Evolutionary conservation across 2,329 filamentous ascomycete species (phyloP).

Genomic region (Alternaria incomplexa): DNA sequence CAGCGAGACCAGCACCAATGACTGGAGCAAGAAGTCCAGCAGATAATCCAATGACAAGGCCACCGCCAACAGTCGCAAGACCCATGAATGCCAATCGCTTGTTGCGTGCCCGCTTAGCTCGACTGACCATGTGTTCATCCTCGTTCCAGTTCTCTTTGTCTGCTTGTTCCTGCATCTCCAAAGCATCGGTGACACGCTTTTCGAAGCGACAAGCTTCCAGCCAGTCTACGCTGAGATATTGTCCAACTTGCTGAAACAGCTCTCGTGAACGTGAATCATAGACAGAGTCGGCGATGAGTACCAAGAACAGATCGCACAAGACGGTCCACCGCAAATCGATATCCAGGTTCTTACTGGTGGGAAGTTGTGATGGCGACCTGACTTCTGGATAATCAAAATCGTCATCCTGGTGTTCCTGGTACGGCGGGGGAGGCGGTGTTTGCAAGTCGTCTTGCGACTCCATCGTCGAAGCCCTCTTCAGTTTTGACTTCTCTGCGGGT

Average conservation of each 20-base stretch:
- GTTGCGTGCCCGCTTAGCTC: constrained; percentile 81
- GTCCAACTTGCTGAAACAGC: constrained; percentile 81
- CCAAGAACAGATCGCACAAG: constrained; percentile 91
- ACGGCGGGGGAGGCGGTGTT: constrained; percentile 62
- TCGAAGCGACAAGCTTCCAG: constrained; percentile 96
- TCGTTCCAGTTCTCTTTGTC: constrained; percentile 99
- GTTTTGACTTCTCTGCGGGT: constrained; percentile 25
- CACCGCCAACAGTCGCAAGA: constrained; percentile 91
- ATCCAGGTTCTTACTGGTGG: constrained; percentile 82
- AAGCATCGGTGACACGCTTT: constrained; percentile 92
- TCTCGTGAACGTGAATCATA: constrained; percentile 90
- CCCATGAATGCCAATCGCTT: constrained; percentile 94
- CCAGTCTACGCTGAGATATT: constrained; percentile 82
- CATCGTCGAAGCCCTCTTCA: constrained; percentile 40
- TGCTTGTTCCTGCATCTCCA: constrained; percentile 96
- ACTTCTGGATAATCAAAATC: constrained; percentile 81
- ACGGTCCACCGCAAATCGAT: constrained; percentile 98
- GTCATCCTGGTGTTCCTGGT: constrained; percentile 67
- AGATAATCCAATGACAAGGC: constrained; percentile 92
- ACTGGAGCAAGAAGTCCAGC: constrained; percentile 90
- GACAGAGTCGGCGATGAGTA: constrained; percentile 92
- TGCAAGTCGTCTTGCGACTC: constrained; percentile 41
- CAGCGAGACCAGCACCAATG: constrained; percentile 91
- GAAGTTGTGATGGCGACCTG: constrained; percentile 81
- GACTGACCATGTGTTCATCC: constrained; percentile 86